Conservation (phyloP, 805 yeast genomes). For the Candida manassasensis region DNA sequence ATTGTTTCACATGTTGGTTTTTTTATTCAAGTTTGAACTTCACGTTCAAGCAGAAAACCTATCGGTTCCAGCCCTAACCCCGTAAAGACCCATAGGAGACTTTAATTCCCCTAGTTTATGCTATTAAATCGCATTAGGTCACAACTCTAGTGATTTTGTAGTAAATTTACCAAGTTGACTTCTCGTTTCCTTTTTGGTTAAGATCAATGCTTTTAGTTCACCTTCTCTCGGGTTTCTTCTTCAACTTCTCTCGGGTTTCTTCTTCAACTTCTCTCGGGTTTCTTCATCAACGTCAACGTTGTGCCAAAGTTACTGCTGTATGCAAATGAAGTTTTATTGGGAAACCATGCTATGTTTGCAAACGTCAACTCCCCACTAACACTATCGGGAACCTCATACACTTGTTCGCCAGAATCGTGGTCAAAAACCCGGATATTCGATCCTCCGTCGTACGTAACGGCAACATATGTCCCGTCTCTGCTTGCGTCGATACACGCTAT, state of each 20-base stretch:
- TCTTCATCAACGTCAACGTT: constrained; percentile 21
- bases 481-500: constrained; percentile 36
- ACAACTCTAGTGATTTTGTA: too few species aligned
- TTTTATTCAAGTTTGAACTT: too few species aligned
- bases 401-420: constrained; percentile 20
- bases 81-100: too few species aligned
- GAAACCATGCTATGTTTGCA: constrained; percentile 30
- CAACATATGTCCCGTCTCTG: constrained; percentile 44
- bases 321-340: constrained; percentile 28
- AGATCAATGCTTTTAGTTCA: too few species aligned
- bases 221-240: constrained; percentile 1
- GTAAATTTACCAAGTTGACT: too few species aligned
- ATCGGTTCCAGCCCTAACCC: too few species aligned
- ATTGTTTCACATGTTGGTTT: too few species aligned
- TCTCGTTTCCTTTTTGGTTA: too few species aligned
- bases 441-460: constrained; percentile 40
- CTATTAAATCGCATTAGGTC: too few species aligned
- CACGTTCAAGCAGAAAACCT: too few species aligned
- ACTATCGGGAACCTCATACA: constrained; percentile 29
- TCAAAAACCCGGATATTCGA: constrained; percentile 39
- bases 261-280: constrained; percentile 4
- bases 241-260: constrained; percentile 5
- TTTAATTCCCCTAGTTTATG: too few species aligned
- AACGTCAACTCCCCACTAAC: constrained; percentile 23
- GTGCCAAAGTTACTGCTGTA: constrained; percentile 27